Evolutionary conservation across 257 asterid genomes (phyloP).

Genomic region (Salvia miltiorrhiza): DNA sequence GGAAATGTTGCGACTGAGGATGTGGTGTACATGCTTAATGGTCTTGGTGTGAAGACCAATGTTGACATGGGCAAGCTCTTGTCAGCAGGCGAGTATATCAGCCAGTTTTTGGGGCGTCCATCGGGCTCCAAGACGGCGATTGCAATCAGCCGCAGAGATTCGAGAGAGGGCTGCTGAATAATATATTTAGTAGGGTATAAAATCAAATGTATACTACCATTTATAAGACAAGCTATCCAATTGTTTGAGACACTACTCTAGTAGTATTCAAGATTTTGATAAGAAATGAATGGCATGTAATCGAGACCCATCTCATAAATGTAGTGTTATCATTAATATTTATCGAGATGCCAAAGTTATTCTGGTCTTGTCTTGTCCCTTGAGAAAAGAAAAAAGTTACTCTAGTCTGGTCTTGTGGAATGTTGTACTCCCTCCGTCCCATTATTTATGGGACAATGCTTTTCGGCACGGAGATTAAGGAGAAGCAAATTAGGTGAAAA

Average conservation of each 20-base stretch:
- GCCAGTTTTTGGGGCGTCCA: slow-evolving; percentile 54
- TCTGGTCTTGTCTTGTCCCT: not conserved
- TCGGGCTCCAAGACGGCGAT: slow-evolving; percentile 82
- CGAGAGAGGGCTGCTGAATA: slow-evolving; percentile 8
- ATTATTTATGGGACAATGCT: too few species aligned
- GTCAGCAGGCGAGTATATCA: slow-evolving; percentile 73
- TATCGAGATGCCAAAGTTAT: not conserved
- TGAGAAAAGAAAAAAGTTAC: too few species aligned
- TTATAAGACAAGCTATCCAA: not conserved
- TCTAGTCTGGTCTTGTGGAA: too few species aligned
- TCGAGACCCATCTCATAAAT: not conserved
- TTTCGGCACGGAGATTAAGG: too few species aligned
- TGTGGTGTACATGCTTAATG: slow-evolving; percentile 84
- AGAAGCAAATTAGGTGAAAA: too few species aligned
- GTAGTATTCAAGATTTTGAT: not conserved
- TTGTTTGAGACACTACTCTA: not conserved
- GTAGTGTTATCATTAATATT: not conserved
- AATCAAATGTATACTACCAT: slow-evolving; percentile 12
- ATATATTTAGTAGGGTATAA: not conserved
- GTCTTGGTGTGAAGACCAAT: slow-evolving; percentile 66
- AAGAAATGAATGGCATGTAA: not conserved
- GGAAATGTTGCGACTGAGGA: slow-evolving; percentile 96
- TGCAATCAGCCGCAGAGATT: slow-evolving; percentile 55
- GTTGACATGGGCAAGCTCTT: slow-evolving; percentile 67
- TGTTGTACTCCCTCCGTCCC: too few species aligned